A percentile compares a stretch with the other conserved stretches of the same genome.
Evolutionary conservation across 768 basidiomycete species (phyloP).

Genomic region (Pholiota conissans): DNA sequence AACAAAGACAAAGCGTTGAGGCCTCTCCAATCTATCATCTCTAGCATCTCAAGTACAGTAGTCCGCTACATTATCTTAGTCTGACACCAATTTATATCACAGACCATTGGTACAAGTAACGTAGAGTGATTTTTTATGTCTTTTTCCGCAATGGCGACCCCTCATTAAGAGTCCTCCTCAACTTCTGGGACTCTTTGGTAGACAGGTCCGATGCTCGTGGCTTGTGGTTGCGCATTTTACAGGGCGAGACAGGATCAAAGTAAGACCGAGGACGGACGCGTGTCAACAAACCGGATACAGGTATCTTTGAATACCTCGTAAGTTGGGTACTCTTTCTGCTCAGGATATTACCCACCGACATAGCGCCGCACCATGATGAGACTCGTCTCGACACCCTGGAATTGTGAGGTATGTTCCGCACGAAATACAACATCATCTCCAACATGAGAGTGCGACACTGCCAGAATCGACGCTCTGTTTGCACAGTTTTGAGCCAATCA

Average conservation of each 20-base stretch:
- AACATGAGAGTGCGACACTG: constrained; percentile 7
- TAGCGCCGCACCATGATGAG: background rate
- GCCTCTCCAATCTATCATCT: no score
- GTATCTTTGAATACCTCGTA: background rate
- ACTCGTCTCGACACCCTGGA: background rate
- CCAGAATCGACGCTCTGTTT: constrained; percentile 6
- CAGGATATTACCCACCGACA: background rate
- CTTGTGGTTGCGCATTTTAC: constrained; percentile 5
- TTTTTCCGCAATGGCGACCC: background rate
- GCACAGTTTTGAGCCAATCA: constrained; percentile 2
- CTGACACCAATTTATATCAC: background rate
- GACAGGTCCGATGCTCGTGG: constrained; percentile 1
- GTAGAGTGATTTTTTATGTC: background rate
- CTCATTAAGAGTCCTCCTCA: background rate
- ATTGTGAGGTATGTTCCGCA: background rate
- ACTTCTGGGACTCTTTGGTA: constrained; percentile 1
- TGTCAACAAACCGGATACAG: background rate
- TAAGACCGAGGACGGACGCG: background rate
- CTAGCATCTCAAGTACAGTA: no score
- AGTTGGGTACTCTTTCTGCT: background rate
- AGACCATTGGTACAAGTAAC: background rate
- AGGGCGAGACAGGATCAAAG: background rate
- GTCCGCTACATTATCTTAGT: no score
- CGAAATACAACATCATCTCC: constrained; percentile 8
- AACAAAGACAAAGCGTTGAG: no score